Evolutionary conservation across 1,139 yeast species (phyloP).

Genomic region (Suhomyces bolitotheri): DNA sequence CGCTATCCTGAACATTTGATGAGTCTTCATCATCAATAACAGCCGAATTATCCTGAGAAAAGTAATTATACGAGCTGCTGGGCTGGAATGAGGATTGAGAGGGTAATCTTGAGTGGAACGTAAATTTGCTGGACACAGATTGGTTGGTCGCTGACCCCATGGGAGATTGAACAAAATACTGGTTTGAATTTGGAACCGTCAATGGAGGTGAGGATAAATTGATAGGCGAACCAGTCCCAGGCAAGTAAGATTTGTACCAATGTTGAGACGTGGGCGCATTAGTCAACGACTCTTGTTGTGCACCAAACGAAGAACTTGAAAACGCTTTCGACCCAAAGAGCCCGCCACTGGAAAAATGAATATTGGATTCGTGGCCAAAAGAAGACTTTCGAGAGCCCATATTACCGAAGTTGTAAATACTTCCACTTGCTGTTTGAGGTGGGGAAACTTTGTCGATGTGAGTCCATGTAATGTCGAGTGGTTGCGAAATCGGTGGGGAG

Average conservation of each 20-base stretch:
- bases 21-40: slow-evolving; percentile 20
- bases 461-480: slow-evolving; percentile 16
- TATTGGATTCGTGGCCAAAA: slow-evolving; percentile 1
- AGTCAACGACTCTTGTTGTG: not conserved
- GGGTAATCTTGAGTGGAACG: slow-evolving; percentile 8
- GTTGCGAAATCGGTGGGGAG: slow-evolving; percentile 14
- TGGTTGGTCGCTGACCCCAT: slow-evolving; percentile 4
- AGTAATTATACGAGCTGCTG: slow-evolving; percentile 13
- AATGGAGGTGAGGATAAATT: slow-evolving; percentile 5
- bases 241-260: slow-evolving; percentile 4
- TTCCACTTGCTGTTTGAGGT: not conserved
- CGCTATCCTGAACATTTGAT: slow-evolving; percentile 19
- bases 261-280: slow-evolving; percentile 1
- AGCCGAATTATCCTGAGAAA: slow-evolving; percentile 17
- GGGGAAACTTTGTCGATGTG: not conserved
- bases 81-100: slow-evolving; percentile 6
- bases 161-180: slow-evolving; percentile 10
- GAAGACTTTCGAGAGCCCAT: slow-evolving; percentile 1
- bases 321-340: slow-evolving; percentile 5
- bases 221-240: slow-evolving; percentile 1
- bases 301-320: not conserved
- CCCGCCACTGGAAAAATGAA: not conserved
- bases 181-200: not conserved
- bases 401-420: slow-evolving; percentile 12
- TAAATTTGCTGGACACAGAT: slow-evolving; percentile 5